Base-by-base conservation (phyloP, 345 rosid species). In the Pistacia vera region DNA sequence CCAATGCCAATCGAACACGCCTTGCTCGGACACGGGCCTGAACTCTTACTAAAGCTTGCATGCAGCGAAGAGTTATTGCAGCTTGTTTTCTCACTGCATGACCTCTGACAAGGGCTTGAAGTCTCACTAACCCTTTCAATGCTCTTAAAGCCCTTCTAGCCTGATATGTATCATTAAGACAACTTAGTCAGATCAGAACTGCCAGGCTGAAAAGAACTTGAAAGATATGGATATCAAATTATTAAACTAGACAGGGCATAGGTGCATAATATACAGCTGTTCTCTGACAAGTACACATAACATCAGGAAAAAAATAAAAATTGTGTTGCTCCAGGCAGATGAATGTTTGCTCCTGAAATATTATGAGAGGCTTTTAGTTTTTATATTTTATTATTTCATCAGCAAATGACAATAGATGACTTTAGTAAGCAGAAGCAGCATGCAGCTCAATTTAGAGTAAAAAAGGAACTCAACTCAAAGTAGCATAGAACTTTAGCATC, bases 71-170 rank as follows among this genome's bases (percentile, higher is more conserved):
- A 36, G 99, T 97, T 78, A 97, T 91, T 33, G 99, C 99, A 80
- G 99, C 99, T 86, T 97, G 98, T 83, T 97, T 97, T 84, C 99
- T 92, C 78, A 97, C 98, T 75, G 98, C 98, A 77, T 97, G 97
- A 54, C 99, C 99, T 83, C 99, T 88, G 44, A 92, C 97, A 82
- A 94, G 95, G 36, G 98, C 99, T 88, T 97, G 99, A 66, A 94
- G 93, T 82, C 98, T 90, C 78, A 97, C 99, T 77, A 97, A 86
- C 84, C 99, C 98, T 82, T 90, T 97, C 81, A 97, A 83, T n/a
- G 99, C 99, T 72, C 94, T 89, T 52, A 94, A 79, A 57, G 99
- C 99, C 88, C 99, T 89, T 90, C 98, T 91, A 66, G 99, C 98
- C 99, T 97, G 78, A 72, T 18, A 80, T 72, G 66, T 59, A 71